These are phyloP conservation scores for Stevia rebaudiana DNA, from an alignment of 140 eudicot species.

Conservation along the genomic window DNA sequence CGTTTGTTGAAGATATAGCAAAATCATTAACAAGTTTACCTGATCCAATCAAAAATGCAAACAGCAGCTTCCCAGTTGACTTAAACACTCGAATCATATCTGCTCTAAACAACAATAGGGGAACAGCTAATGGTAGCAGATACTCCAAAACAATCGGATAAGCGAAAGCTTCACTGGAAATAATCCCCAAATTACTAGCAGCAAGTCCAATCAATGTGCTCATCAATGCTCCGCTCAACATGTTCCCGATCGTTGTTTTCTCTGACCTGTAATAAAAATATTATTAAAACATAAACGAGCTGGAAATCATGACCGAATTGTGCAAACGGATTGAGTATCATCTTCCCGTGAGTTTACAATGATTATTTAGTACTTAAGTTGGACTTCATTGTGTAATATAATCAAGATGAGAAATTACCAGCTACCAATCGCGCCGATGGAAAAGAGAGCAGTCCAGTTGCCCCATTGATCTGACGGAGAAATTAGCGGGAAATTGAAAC, in stretches of 20 bases:
- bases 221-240: constrained; percentile 74
- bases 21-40: constrained; percentile 34
- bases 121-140: constrained; percentile 75
- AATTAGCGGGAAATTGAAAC: constrained; percentile 54
- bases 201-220: constrained; percentile 73
- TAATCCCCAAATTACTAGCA: constrained; percentile 72
- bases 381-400: neutral
- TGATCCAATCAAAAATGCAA: constrained; percentile 90
- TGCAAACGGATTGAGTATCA: neutral
- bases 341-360: neutral
- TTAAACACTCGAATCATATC: constrained; percentile 59
- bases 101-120: constrained; percentile 75
- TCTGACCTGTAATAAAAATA: constrained; percentile 49
- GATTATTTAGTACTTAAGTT: neutral
- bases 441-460: constrained; percentile 83
- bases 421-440: constrained; percentile 79
- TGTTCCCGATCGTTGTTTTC: constrained; percentile 74
- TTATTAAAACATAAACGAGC: too few species aligned
- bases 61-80: constrained; percentile 71
- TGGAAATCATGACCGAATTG: too few species aligned
- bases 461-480: constrained; percentile 90
- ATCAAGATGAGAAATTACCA: constrained; percentile 38
- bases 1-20: neutral
- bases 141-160: constrained; percentile 58
- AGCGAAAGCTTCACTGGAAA: constrained; percentile 69